Base-by-base conservation (phyloP, 2,329 filamentous ascomycete species). In the Calonectria hawksworthii region DNA sequence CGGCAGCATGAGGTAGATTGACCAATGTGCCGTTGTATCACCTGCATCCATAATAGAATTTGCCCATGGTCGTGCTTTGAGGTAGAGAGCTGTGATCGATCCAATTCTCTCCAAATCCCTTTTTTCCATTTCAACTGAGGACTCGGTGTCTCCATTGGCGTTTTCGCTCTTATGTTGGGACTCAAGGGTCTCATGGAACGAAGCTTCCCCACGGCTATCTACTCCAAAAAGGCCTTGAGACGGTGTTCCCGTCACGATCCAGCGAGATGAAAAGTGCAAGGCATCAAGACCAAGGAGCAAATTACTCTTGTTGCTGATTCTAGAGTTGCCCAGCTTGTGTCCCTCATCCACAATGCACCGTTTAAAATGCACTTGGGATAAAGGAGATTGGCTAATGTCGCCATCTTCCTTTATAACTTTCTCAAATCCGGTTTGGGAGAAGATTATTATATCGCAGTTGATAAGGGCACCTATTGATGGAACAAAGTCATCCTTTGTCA, bases 301-400 rank as follows among this genome's bases (percentile, higher is more conserved):
- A 51, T 90, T 88, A 56, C 92, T 95, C 78, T 88, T 91, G 67
- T 87, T 87, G 13, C 87, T 86, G 8, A 85, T 83, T 3, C 85
- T 89, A 0, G 90, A 91, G 47, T 94, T 93, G 0, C 95, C 95
- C 73, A 98, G 93, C 74, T 91, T 94, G 83, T 98, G 96, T 0
- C 96, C 96, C 87, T 98, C 96, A 77, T 99, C 96, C 23, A 98
- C 94, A 59, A 99, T 96, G 61, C 98, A 93, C 1, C 96, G 90
- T 80, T 98, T 93, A 90, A 96, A 98, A 79, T 95, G 95, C 4
- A 98, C 84, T 10, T 91, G 85, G 50, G 92, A 92, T 23, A 98
- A 84, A 0, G 94, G 91, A 1, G 92, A 94, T 13, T 89, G 83
- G 38, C 73, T 86, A 47, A 76, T 83, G 3, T 76, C 80, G 36